A percentile compares a stretch with the other conserved stretches of the same genome.
Conservation (phyloP, 2,329 filamentous ascomycete species). For the Ceratocystis harringtonii region DNA sequence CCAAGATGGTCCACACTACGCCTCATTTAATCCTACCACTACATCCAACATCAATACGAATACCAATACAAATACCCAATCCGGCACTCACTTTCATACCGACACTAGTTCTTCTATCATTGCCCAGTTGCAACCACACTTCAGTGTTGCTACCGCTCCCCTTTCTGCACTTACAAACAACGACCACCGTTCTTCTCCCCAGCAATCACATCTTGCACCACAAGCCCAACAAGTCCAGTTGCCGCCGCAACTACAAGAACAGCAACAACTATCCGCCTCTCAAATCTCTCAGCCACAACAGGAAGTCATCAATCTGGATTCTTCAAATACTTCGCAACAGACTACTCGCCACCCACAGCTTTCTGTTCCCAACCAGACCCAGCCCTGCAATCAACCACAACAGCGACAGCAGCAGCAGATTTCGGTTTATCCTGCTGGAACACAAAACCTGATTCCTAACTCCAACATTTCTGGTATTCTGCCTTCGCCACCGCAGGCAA, state of each 20-base stretch:
- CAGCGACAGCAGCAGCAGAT: slow-evolving; percentile 10
- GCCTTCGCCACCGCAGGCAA: slow-evolving; percentile 13
- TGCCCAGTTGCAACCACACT: slow-evolving; percentile 11
- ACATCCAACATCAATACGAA: too few species aligned
- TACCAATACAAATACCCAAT: too few species aligned
- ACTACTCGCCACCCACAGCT: background rate
- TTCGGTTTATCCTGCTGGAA: slow-evolving; percentile 4
- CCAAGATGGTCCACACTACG: background rate
- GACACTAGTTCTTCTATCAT: background rate
- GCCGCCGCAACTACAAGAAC: background rate
- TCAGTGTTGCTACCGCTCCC: background rate
- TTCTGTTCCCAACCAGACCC: slow-evolving; percentile 6
- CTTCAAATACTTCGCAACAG: background rate
- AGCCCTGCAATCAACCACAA: background rate
- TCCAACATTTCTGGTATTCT: background rate
- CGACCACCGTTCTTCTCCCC: background rate
- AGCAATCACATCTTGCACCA: background rate
- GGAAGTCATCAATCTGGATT: slow-evolving; percentile 8
- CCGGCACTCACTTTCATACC: too few species aligned
- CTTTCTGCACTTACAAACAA: background rate
- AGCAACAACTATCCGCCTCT: slow-evolving; percentile 1
- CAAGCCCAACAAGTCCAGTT: background rate
- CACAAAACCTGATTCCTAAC: background rate
- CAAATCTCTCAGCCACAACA: background rate
- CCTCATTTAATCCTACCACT: background rate